phyloP scores from a whole-genome alignment of 495 filamentous ascomycete genomes.

The Tuber brumale region DNA sequence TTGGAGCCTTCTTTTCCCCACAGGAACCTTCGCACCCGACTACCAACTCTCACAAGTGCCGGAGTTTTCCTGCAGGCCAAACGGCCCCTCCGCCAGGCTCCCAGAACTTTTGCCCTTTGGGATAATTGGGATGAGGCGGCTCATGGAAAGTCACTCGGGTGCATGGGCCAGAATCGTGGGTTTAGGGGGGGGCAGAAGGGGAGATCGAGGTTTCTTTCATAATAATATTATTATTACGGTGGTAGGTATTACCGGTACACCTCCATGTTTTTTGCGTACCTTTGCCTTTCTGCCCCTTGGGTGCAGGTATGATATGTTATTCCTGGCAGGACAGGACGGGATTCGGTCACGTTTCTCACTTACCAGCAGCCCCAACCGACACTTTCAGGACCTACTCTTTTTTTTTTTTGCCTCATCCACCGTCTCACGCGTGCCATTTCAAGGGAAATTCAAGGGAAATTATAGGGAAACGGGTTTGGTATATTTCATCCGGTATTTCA shows the following conservation, averaged over 20 bases:
- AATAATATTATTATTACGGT: too few species aligned
- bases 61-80: background rate
- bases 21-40: background rate
- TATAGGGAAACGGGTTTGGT: background rate
- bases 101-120: background rate
- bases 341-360: background rate
- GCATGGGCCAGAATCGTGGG: background rate
- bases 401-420: background rate
- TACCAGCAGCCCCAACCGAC: background rate
- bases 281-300: background rate
- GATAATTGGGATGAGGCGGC: background rate
- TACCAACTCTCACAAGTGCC: background rate
- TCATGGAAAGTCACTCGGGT: background rate
- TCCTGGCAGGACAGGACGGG: background rate
- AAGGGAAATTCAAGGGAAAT: constrained; percentile 4
- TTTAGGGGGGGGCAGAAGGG: background rate
- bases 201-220: background rate
- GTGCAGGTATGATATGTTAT: background rate
- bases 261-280: background rate
- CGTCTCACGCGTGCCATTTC: background rate
- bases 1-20: background rate
- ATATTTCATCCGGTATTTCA: constrained; percentile 1
- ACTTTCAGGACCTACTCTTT: background rate
- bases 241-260: background rate
- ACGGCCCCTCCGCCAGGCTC: background rate